Percentiles rank a stretch among this genome's conserved stretches.
Evolutionary conservation across 108 stramenopile species (phyloP).

Genomic region (Skeletonema tropicum): DNA sequence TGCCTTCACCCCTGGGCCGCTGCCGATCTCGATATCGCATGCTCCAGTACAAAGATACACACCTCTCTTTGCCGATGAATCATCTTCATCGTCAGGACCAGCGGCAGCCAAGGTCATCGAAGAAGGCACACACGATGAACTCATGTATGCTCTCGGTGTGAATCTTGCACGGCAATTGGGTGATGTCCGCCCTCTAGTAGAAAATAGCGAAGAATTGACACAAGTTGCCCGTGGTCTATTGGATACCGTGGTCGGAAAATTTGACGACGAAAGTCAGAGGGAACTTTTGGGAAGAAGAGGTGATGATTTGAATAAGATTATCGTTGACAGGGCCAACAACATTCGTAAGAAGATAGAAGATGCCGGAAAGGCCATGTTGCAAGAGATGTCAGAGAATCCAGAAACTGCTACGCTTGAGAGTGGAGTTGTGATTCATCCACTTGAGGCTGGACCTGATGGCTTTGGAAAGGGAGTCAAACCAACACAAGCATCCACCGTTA

Average conservation of each 20-base stretch:
- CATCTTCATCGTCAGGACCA: constrained; percentile 4
- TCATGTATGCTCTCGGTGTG: constrained; percentile 85
- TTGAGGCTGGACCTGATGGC: constrained; percentile 76
- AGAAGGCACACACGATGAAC: constrained; percentile 74
- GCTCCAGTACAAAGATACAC: background rate
- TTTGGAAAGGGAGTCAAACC: constrained; percentile 68
- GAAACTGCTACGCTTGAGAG: constrained; percentile 63
- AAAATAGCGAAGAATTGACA: constrained; percentile 77
- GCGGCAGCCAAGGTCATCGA: constrained; percentile 47
- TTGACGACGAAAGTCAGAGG: constrained; percentile 70
- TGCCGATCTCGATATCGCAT: background rate
- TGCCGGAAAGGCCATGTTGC: constrained; percentile 74
- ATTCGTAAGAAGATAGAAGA: constrained; percentile 69
- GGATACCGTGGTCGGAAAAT: constrained; percentile 77
- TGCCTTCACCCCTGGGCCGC: background rate
- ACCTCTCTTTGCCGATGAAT: constrained; percentile 27
- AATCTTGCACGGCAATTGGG: constrained; percentile 71
- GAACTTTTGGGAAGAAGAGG: constrained; percentile 57
- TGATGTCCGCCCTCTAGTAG: constrained; percentile 80
- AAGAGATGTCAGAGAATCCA: constrained; percentile 70
- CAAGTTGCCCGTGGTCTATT: constrained; percentile 79
- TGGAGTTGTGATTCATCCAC: constrained; percentile 73
- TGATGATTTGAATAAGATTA: constrained; percentile 71
- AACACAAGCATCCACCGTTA: constrained; percentile 69
- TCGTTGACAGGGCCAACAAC: constrained; percentile 73